Evolutionary conservation across 345 rosid species (phyloP).

Genomic region (Eutrema yunnanense): DNA sequence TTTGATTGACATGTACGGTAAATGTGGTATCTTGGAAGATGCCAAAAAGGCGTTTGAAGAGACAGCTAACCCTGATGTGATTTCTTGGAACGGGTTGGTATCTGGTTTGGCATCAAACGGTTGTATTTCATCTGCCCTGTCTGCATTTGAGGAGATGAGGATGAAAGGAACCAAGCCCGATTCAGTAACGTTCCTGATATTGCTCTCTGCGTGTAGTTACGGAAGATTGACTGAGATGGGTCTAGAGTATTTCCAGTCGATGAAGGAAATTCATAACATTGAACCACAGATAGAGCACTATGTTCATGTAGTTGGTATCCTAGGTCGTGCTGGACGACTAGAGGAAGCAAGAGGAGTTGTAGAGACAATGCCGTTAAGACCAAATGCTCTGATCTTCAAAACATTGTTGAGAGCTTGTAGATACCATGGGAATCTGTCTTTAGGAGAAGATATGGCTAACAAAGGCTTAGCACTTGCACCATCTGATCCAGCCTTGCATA

Average conservation of each 20-base stretch:
- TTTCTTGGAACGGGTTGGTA: conserved; percentile 69
- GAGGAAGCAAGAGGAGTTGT: conserved; percentile 45
- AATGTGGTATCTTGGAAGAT: conserved; percentile 37
- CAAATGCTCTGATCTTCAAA: conserved; percentile 48
- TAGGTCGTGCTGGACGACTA: conserved; percentile 55
- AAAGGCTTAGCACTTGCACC: conserved; percentile 50
- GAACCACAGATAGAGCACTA: conserved; percentile 51
- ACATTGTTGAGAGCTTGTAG: conserved; percentile 50
- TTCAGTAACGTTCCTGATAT: conserved; percentile 39
- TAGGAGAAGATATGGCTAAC: conserved; percentile 68
- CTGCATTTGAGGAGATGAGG: conserved; percentile 65
- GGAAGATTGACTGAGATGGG: conserved; percentile 50
- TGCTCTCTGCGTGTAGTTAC: conserved; percentile 50
- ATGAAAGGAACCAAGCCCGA: conserved; percentile 52
- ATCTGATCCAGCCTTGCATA: conserved; percentile 43
- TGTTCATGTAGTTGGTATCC: conserved; percentile 43
- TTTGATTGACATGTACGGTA: conserved; percentile 52
- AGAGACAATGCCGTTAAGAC: conserved; percentile 44
- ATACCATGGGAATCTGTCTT: conserved; percentile 39
- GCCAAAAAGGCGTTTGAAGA: conserved; percentile 45
- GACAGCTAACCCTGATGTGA: conserved; percentile 42
- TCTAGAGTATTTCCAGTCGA: conserved; percentile 45
- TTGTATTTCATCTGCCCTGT: conserved; percentile 45
- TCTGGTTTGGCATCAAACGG: conserved; percentile 52
- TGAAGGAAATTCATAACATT: conserved; percentile 33